Percentiles rank a stretch among this genome's conserved stretches.
Evolutionary conservation across 768 basidiomycete genomes (phyloP).

Genomic region (Mycena polygramma): DNA sequence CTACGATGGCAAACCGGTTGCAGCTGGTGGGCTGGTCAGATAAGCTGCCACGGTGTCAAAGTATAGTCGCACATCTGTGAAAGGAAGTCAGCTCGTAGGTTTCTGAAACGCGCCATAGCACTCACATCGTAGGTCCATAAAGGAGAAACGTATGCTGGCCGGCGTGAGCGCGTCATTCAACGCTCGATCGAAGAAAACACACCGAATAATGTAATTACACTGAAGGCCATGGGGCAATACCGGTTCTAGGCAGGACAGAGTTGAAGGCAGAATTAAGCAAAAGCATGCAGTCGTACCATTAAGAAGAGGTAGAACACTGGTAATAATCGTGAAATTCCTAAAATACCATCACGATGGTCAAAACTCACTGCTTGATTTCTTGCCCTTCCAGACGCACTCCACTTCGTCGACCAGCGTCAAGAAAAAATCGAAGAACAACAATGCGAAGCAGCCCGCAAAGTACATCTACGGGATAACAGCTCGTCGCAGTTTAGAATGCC

Average conservation of each 20-base stretch:
- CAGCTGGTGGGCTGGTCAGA: conserved; percentile 35
- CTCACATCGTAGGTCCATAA: conserved; percentile 43
- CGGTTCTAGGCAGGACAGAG: conserved; percentile 35
- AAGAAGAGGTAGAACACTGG: conserved; percentile 38
- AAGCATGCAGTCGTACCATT: conserved; percentile 22
- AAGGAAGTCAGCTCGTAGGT: not conserved
- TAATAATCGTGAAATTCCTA: not conserved
- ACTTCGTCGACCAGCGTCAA: conserved; percentile 41
- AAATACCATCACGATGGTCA: not conserved
- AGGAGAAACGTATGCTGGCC: conserved; percentile 43
- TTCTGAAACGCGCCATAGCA: not conserved
- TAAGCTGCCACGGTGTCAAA: not conserved
- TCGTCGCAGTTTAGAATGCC: not conserved
- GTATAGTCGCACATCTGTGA: conserved; percentile 33
- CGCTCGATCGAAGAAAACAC: not conserved
- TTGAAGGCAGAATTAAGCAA: not conserved
- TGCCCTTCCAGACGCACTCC: conserved; percentile 41
- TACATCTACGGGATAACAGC: conserved; percentile 34
- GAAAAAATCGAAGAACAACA: conserved; percentile 44
- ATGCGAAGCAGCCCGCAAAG: conserved; percentile 38
- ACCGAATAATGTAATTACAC: conserved; percentile 46
- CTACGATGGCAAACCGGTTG: conserved; percentile 46
- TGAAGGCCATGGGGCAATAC: conserved; percentile 44
- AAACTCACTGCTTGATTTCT: conserved; percentile 36
- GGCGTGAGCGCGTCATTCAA: not conserved